Conservation (phyloP, 1,284 basidiomycete species). For the Cryptococcus depauperatus region DNA sequence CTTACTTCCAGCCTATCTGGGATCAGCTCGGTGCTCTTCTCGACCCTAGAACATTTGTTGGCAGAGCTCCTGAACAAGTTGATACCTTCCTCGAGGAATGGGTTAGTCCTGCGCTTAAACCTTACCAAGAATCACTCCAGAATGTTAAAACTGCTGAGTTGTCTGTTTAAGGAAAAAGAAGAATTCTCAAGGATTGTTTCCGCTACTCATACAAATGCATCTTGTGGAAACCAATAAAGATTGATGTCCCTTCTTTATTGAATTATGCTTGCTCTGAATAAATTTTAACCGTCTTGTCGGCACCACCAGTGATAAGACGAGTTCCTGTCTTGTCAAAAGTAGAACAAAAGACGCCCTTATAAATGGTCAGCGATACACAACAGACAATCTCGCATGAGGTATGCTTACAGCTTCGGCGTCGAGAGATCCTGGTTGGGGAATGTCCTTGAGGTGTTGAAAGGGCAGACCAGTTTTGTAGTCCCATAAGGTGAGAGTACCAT, state of each 20-base stretch:
- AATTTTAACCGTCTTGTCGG: conserved; percentile 93
- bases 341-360: conserved; percentile 69
- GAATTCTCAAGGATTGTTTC: no score
- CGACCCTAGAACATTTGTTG: conserved; percentile 78
- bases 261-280: conserved; percentile 41
- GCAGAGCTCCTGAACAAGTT: conserved; percentile 89
- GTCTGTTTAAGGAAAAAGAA: no score
- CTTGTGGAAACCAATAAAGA: background rate
- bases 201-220: conserved; percentile 11
- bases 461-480: conserved; percentile 90
- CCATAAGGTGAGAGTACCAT: conserved; percentile 82
- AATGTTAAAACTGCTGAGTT: conserved; percentile 54
- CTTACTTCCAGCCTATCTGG: conserved; percentile 56
- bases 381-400: background rate
- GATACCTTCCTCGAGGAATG: conserved; percentile 77
- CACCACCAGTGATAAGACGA: conserved; percentile 87
- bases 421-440: conserved; percentile 91
- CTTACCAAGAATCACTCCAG: conserved; percentile 56
- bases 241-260: no score
- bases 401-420: conserved; percentile 80
- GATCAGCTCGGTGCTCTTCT: conserved; percentile 51
- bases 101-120: conserved; percentile 75
- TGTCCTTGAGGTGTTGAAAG: conserved; percentile 88
- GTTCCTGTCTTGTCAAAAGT: conserved; percentile 95
- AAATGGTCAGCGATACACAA: conserved; percentile 4